Base-by-base conservation (phyloP, 306 rosid genomes). In the Cicer yamashitae region DNA sequence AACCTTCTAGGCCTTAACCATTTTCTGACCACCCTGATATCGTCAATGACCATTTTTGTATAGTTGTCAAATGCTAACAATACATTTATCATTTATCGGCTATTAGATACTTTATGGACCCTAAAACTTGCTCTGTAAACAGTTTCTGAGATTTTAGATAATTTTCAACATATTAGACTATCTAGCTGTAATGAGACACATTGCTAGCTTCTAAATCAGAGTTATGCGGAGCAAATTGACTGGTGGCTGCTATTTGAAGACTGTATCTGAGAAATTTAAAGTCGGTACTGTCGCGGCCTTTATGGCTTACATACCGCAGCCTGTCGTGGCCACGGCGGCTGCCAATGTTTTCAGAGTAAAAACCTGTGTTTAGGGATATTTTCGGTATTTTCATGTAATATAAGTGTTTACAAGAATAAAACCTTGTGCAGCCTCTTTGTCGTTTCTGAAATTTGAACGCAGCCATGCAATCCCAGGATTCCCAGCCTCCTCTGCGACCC, bases 1-100 rank as follows among this genome's bases (percentile, higher is more conserved):
- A 25, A 59, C 48, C 52, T 43, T 71, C 47, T 53, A 40, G 54
- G 72, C 38, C 74, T 30, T 47, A 67, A 15, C 47, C 64, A 30
- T 58, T 72, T 67, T 59, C 56, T 77, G 74, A 73, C 41, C 57
- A 20, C 45, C 74, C 70, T 22, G 63, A 45, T 51, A 46, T 67
- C 45, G 45, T 67, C 9, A 59, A 14, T 67, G 44, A 37, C 54
- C 39, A 54, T 70, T 58, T 79, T 72, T 22, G 14, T 65, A 41
- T 30, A 37, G 10, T 17, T 45, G 60, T 67, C 50, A 69, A 69
- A 70, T 48, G 73, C 39, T 57, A 64, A 41, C 8, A 56, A 70
- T 34, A 20, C 39, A 10, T 76, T 40, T 41, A 60, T 22, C 39
- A 10, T 76, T 40, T 41, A 60, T 22, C 14, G 59, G 47, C 54